Evolutionary conservation across 225 moss, liverwort and hornwort species (phyloP).

Genomic region (Polytrichum formosum): DNA sequence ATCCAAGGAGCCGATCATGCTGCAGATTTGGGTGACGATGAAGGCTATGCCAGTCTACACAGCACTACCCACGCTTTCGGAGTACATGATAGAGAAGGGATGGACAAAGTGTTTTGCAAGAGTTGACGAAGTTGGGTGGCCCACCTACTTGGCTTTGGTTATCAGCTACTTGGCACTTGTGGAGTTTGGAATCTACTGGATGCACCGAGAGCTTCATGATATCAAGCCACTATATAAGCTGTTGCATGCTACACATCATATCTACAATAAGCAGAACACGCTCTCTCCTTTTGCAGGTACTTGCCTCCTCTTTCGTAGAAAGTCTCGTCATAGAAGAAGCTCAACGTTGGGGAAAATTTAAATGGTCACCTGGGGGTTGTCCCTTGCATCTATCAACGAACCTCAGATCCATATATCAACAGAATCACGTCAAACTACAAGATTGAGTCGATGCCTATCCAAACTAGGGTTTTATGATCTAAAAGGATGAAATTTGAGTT

Average conservation of each 20-base stretch:
- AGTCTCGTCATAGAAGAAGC: too few relatives aligned
- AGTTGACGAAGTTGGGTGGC: constrained; percentile 77
- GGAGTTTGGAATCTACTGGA: constrained; percentile 92
- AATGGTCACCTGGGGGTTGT: too few relatives aligned
- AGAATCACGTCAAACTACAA: too few relatives aligned
- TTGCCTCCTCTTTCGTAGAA: not conserved
- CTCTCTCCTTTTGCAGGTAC: constrained; percentile 97
- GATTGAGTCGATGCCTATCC: too few relatives aligned
- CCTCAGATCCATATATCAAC: too few relatives aligned
- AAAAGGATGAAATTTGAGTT: too few relatives aligned
- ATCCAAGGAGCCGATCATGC: constrained; percentile 67
- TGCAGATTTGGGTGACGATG: constrained; percentile 93
- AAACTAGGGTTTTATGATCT: too few relatives aligned
- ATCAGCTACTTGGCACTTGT: constrained; percentile 57
- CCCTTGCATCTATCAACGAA: too few relatives aligned
- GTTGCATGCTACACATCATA: constrained; percentile 94
- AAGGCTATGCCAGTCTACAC: constrained; percentile 90
- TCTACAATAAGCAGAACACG: constrained; percentile 99
- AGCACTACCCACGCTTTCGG: constrained; percentile 73
- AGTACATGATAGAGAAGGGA: constrained; percentile 75
- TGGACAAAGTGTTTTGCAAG: constrained; percentile 80
- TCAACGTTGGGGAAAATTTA: too few relatives aligned
- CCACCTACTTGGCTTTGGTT: constrained; percentile 49
- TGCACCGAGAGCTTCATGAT: constrained; percentile 87
- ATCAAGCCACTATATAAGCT: constrained; percentile 88